Conservation (phyloP, 2,329 filamentous ascomycete genomes). For the Fonsecaea monophora region DNA sequence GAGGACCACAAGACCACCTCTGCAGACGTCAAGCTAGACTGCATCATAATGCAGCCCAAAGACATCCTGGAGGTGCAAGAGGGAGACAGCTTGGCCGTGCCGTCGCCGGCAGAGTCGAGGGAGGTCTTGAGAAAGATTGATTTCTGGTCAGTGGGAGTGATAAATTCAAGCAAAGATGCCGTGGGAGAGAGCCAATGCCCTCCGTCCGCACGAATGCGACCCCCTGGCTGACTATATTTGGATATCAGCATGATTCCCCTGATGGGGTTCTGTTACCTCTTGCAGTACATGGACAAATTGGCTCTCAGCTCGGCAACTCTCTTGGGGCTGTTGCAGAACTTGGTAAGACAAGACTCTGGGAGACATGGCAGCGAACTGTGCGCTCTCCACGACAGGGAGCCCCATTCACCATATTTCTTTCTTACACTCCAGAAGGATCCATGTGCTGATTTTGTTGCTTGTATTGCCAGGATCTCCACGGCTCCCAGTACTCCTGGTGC, state of each 20-base stretch:
- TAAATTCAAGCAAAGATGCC: neutral
- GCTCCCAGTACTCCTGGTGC: slow-evolving; percentile 43
- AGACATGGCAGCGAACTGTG: neutral
- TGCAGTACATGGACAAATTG: slow-evolving; percentile 45
- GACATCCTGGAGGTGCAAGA: slow-evolving; percentile 1
- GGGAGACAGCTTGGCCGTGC: slow-evolving; percentile 4
- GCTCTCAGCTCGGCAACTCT: slow-evolving; percentile 44
- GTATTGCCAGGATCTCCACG: slow-evolving; percentile 39
- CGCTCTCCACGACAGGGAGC: no score
- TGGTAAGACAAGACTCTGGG: slow-evolving; percentile 25
- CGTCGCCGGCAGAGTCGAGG: slow-evolving; percentile 11
- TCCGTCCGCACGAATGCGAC: neutral
- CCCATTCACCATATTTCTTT: no score
- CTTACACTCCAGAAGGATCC: no score
- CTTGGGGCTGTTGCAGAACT: slow-evolving; percentile 41
- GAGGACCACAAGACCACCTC: neutral
- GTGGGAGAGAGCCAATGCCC: no score
- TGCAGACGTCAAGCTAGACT: slow-evolving; percentile 11
- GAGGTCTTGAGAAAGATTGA: slow-evolving; percentile 22
- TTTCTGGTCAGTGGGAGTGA: slow-evolving; percentile 18
- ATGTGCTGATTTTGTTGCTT: slow-evolving; percentile 19
- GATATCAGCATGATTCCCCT: slow-evolving; percentile 39
- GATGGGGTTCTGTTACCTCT: slow-evolving; percentile 44
- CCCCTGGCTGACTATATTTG: neutral
- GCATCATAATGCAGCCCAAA: neutral